These are phyloP conservation scores for Gossypium sturtianum DNA, from an alignment of 345 rosid genomes.

Conservation along the genomic window DNA sequence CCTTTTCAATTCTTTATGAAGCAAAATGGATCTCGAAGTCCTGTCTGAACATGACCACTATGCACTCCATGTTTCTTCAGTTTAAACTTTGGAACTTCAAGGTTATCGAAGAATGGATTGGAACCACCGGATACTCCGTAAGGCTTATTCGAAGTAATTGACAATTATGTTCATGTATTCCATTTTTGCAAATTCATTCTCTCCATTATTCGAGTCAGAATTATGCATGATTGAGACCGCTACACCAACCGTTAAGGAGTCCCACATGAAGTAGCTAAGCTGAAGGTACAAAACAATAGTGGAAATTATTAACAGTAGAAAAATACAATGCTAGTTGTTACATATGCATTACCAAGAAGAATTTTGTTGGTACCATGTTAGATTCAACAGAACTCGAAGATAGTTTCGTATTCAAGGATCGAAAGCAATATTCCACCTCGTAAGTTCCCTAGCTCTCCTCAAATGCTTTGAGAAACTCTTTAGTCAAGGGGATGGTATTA, in stretches of 20 bases:
- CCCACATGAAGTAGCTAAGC: constrained; percentile 96
- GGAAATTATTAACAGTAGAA: not conserved
- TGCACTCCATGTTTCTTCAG: constrained; percentile 44
- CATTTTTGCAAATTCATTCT: constrained; percentile 81
- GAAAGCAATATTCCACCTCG: constrained; percentile 75
- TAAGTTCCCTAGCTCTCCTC: constrained; percentile 52
- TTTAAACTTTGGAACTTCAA: constrained; percentile 53
- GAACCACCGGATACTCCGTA: constrained; percentile 65
- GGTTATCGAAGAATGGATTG: constrained; percentile 64
- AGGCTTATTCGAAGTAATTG: constrained; percentile 5
- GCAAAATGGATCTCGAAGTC: constrained; percentile 65
- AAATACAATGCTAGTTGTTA: not conserved
- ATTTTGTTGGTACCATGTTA: constrained; percentile 33
- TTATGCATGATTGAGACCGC: constrained; percentile 70
- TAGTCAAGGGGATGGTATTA: constrained; percentile 58
- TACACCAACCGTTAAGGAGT: constrained; percentile 73
- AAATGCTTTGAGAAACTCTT: constrained; percentile 53
- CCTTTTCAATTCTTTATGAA: constrained; percentile 47
- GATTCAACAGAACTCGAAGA: constrained; percentile 57
- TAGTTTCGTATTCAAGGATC: constrained; percentile 48
- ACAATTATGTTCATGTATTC: constrained; percentile 79
- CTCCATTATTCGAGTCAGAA: constrained; percentile 24
- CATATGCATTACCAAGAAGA: not conserved
- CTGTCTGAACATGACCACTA: constrained; percentile 19
- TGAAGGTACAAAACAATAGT: not conserved